Base-by-base conservation (phyloP, 1,139 yeast species). In the Lodderomyces theae region DNA sequence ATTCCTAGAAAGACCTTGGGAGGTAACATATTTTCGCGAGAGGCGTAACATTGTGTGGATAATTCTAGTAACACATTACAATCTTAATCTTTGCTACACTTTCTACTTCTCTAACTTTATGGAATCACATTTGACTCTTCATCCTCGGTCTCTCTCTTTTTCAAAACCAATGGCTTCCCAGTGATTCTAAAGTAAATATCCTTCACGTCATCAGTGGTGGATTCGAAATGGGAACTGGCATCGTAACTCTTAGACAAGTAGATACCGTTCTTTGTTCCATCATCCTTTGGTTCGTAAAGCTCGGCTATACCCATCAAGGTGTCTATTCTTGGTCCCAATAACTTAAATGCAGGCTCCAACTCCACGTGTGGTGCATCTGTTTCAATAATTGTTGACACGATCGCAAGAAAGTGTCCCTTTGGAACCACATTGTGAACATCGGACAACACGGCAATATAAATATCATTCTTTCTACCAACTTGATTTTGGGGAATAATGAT, bases 241-340 rank as follows among this genome's bases (percentile, higher is more conserved):
- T 92, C 99, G 62, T 90, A 92, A 46, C 95, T 85, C 69, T 78
- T 86, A 39, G 97, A 88, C 45, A 92, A 74, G 66, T 66, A 94
- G 42, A 92, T 81, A 45, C 86, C 82, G 61, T 85, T 90, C 49
- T 77, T 70, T 24, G 84, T 71, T 11, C 98, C 98, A 57, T 88
- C 95, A 37, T 78, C 82, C 24, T 70, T 61, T 16, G 99, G 98
- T 64, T 87, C 97, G 54, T 85, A 89, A 42, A 92, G 60, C 51
- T 92, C 97, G 16, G 96, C 88, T 56, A 92, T 82, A 11, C 97
- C 96, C 95, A 90, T 89, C 57, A 92, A 80, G n/a, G 90, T 86
- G 60, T 90, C 97, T 35, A 83, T 64, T 47, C 79, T 66, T 31
- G 80, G 69, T 10, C 97, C 97, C 54, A 92, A 77, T 47, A 94